These are phyloP conservation scores for Austroboletus niveus DNA, from an alignment of 1,284 basidiomycete genomes.

Conservation along the genomic window DNA sequence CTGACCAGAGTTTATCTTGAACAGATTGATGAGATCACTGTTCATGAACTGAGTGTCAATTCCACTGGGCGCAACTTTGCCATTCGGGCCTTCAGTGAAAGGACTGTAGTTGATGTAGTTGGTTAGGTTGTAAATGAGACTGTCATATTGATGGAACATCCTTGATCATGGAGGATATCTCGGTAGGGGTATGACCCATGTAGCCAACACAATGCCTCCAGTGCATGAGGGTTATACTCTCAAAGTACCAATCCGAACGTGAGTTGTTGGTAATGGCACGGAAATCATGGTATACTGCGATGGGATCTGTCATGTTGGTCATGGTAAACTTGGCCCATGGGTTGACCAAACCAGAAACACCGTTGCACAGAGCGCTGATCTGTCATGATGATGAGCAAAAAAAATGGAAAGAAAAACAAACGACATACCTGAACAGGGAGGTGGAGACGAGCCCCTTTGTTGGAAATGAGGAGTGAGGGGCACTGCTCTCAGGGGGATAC, in stretches of 20 bases:
- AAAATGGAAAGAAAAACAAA: too few relatives aligned
- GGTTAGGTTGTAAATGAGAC: conserved; percentile 87
- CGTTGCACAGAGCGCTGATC: too few relatives aligned
- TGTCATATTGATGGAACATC: conserved; percentile 74
- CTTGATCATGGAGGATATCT: conserved; percentile 71
- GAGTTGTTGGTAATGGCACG: conserved; percentile 83
- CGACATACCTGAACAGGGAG: too few relatives aligned
- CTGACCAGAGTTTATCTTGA: too few relatives aligned
- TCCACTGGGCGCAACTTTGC: conserved; percentile 54
- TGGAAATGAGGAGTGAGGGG: too few relatives aligned
- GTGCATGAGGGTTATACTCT: conserved; percentile 88
- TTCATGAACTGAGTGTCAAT: conserved; percentile 74
- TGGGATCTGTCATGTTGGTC: conserved; percentile 77
- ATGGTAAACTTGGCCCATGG: conserved; percentile 83
- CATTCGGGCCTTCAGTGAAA: conserved; percentile 57
- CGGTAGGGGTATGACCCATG: conserved; percentile 81
- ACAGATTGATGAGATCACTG: too few relatives aligned
- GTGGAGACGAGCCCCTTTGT: too few relatives aligned
- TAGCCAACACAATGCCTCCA: conserved; percentile 89
- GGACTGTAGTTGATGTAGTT: conserved; percentile 70
- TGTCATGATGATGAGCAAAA: too few relatives aligned
- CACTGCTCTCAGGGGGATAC: conserved; percentile 11
- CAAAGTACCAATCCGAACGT: conserved; percentile 97
- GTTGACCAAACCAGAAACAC: conserved; percentile 76
- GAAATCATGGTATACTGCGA: conserved; percentile 96